Evolutionary conservation across 257 asterid genomes (phyloP).

Genomic region (Salvia miltiorrhiza): DNA sequence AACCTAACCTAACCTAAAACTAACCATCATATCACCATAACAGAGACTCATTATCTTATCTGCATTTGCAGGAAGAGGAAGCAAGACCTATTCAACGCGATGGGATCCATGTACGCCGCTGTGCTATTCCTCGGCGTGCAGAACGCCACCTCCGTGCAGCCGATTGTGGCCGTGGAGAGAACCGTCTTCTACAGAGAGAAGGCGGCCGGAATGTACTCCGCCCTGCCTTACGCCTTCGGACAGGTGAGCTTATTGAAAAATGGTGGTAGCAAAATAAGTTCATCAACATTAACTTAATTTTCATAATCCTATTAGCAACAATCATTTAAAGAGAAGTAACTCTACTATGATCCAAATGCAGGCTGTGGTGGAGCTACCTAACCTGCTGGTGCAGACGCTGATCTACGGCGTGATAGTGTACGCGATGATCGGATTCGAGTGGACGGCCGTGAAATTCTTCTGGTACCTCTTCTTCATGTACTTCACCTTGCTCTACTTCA

Average conservation of each 20-base stretch:
- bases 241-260: too few species aligned
- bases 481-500: constrained; percentile 78
- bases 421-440: constrained; percentile 78
- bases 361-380: constrained; percentile 70
- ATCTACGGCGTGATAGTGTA: constrained; percentile 62
- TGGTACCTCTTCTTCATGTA: constrained; percentile 78
- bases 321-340: too few species aligned
- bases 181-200: constrained; percentile 83
- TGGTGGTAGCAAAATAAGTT: too few species aligned
- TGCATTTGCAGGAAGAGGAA: constrained; percentile 13
- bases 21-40: too few species aligned
- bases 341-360: too few species aligned
- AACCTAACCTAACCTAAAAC: too few species aligned
- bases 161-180: constrained; percentile 71
- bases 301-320: too few species aligned
- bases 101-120: constrained; percentile 86
- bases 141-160: constrained; percentile 73
- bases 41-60: too few species aligned
- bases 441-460: constrained; percentile 60
- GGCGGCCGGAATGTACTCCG: constrained; percentile 93
- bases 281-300: too few species aligned
- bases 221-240: constrained; percentile 78
- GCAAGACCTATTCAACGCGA: constrained; percentile 73
- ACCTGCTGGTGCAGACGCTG: constrained; percentile 54
- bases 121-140: constrained; percentile 70